Conservation (phyloP, 768 basidiomycete species). For the Rhodosporidiobolus odoratus region DNA sequence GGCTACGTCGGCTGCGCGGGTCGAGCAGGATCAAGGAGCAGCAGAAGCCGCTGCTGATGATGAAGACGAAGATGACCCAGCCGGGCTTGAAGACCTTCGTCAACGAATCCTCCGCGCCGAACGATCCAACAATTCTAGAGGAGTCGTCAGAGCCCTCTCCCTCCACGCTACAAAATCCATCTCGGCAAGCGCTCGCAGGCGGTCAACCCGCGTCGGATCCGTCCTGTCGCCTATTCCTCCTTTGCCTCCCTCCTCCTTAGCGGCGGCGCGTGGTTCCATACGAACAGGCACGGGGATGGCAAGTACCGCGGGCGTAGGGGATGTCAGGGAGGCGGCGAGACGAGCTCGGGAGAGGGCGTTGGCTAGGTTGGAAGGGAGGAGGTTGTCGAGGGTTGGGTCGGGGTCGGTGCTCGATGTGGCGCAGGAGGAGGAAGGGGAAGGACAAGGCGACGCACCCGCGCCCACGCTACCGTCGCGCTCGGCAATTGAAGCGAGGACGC, state of each 20-base stretch:
- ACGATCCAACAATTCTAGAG: conserved; percentile 5
- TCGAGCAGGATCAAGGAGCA: too few species aligned
- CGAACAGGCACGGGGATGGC: neutral
- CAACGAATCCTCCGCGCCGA: conserved; percentile 15
- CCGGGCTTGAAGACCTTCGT: neutral
- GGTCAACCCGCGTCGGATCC: neutral
- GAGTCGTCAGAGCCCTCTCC: conserved; percentile 7
- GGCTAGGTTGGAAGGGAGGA: neutral
- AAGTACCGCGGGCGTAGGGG: neutral
- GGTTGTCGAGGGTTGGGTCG: neutral
- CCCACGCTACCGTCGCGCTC: too few species aligned
- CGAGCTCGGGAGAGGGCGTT: neutral
- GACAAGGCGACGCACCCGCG: neutral
- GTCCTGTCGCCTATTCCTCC: too few species aligned
- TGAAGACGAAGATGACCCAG: neutral
- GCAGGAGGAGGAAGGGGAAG: neutral
- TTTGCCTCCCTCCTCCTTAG: too few species aligned
- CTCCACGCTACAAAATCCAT: conserved; percentile 13
- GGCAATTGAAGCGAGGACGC: too few species aligned
- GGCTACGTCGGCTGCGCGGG: too few species aligned
- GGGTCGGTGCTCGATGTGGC: neutral
- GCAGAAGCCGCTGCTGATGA: neutral
- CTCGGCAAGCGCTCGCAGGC: neutral
- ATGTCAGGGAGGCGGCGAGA: neutral
- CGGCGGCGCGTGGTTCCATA: too few species aligned